phyloP scores from a whole-genome alignment of 495 filamentous ascomycete genomes.

The Barbatosphaeria neglecta region DNA sequence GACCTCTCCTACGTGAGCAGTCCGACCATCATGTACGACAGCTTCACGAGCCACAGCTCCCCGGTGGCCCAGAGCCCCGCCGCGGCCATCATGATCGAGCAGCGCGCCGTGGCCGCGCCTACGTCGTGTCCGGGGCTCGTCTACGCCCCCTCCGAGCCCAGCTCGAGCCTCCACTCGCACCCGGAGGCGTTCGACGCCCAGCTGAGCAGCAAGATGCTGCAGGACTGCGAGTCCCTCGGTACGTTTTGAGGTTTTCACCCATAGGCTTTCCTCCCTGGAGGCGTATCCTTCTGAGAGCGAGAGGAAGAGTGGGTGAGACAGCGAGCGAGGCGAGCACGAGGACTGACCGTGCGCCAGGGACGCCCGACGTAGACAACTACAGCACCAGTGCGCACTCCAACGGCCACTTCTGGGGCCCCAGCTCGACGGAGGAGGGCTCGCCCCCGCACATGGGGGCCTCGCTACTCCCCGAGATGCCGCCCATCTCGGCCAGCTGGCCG shows the following conservation, averaged over 20 bases:
- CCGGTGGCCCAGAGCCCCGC: conserved; percentile 39
- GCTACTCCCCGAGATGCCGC: too few species aligned
- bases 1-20: conserved; percentile 40
- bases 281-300: background rate
- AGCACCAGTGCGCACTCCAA: conserved; percentile 32
- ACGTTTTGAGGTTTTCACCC: too few species aligned
- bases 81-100: conserved; percentile 39
- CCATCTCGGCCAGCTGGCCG: conserved; percentile 9
- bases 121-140: conserved; percentile 40
- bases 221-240: conserved; percentile 35
- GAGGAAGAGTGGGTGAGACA: conserved; percentile 1
- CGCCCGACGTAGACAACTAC: conserved; percentile 34
- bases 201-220: conserved; percentile 30
- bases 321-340: background rate
- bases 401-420: conserved; percentile 28
- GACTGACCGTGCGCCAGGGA: conserved; percentile 10
- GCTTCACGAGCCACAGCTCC: conserved; percentile 33
- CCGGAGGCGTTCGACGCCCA: conserved; percentile 31
- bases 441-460: conserved; percentile 20
- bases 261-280: conserved; percentile 12
- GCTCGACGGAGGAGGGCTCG: conserved; percentile 28
- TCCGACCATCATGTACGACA: conserved; percentile 40
- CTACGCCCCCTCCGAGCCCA: conserved; percentile 34
- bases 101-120: conserved; percentile 32
- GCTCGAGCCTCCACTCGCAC: conserved; percentile 35